Evolutionary conservation across 31 red algal genomes (phyloP).

Genomic region (Odonthalia washingtoniensis): DNA sequence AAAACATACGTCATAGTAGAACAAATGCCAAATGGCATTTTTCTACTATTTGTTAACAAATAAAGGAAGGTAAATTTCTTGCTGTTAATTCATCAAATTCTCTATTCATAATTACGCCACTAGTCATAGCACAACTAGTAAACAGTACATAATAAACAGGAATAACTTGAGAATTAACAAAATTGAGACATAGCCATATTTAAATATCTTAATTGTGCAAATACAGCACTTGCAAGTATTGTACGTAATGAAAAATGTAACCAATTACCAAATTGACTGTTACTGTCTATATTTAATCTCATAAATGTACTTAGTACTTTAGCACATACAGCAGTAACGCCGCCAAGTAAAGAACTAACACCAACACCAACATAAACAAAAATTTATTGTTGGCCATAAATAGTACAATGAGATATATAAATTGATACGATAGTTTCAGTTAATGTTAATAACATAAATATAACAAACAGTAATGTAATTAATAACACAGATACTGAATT

Average conservation of each 20-base stretch:
- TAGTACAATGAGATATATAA: conserved; percentile 51
- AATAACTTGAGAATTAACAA: conserved; percentile 75
- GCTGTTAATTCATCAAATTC: conserved; percentile 55
- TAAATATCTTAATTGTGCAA: conserved; percentile 66
- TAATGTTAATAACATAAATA: conserved; percentile 54
- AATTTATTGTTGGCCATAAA: conserved; percentile 55
- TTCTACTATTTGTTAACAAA: too few species aligned
- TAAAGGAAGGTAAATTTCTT: conserved; percentile 51
- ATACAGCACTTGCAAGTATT: conserved; percentile 51
- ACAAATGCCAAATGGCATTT: conserved; percentile 67
- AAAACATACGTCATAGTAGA: conserved; percentile 72
- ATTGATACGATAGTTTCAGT: conserved; percentile 38
- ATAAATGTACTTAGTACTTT: conserved; percentile 71
- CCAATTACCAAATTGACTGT: conserved; percentile 49
- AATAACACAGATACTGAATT: conserved; percentile 44
- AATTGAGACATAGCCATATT: conserved; percentile 74
- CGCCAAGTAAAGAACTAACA: conserved; percentile 64
- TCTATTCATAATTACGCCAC: conserved; percentile 65
- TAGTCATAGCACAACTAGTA: conserved; percentile 68
- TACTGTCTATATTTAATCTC: conserved; percentile 56
- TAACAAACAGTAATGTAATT: conserved; percentile 52
- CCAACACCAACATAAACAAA: conserved; percentile 75
- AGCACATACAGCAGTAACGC: conserved; percentile 68
- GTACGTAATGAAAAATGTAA: conserved; percentile 45
- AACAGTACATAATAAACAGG: conserved; percentile 84